Base-by-base conservation (phyloP, 805 yeast species). In the Metschnikowia corniflorae region DNA sequence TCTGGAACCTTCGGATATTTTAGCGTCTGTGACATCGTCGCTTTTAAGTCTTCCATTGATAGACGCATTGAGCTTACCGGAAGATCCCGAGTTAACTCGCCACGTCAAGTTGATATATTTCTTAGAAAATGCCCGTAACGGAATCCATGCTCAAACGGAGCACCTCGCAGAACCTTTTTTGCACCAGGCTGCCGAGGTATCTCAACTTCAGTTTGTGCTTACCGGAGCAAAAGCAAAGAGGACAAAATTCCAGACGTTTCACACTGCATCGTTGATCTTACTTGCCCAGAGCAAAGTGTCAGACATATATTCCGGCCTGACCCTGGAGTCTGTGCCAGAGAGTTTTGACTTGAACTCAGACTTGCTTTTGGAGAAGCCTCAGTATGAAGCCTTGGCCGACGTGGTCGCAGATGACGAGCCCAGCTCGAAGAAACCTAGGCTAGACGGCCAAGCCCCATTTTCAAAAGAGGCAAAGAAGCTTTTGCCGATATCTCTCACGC, bases 191-290 rank as follows among this genome's bases (percentile, higher is more conserved):
- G 73, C 77, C 29, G 70, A 73, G 10, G 54, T 82, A 8, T 77
- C 88, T 0, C 73, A 77, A 1, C 69, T 87, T 31, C 64, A 74
- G 33, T 74, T 81, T 46, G 74, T 81, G 0, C 62, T 91, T 30
- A 84, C 97, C 1, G 97, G 97, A 47, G 85, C 93, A 38, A 80
- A 80, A 49, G 96, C 96, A 7, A 82, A 80, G 55, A 71, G 93
- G 54, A 91, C 97, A 4, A 85, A 85, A 57, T 86, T 68, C 57
- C 97, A 91, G 61, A 71, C 71, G 31, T 71, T 68, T 22, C 77
- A 80, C n/a, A 75, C 82, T 17, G 75, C 96, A 0, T 78, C 86
- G 26, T 71, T 91, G 42, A 73, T 89, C 12, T 75, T 87, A 17
- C 61, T 91, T 15, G 97, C 97, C 1, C 73, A 76, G 37, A 68